Conservation (phyloP, 148 eudicot species). For the Rhododendron mucronatum region DNA sequence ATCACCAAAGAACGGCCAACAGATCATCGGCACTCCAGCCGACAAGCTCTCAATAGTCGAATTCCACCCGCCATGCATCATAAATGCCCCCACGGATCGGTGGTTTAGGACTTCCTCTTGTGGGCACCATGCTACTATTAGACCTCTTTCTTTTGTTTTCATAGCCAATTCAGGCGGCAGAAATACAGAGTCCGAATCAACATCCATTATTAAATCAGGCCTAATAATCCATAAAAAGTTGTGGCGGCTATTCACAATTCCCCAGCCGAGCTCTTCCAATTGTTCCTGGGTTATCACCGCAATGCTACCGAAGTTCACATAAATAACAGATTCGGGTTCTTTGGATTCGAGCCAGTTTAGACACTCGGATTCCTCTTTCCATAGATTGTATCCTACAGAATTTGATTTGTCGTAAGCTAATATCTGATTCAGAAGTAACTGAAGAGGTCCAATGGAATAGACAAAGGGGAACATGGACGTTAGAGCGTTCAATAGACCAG, state of each 20-base stretch:
- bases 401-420: neutral
- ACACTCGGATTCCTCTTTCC: constrained; percentile 17
- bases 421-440: neutral
- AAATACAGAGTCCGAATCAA: neutral
- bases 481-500: neutral
- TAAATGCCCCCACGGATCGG: neutral
- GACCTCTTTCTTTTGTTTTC: constrained; percentile 9
- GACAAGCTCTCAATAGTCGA: neutral
- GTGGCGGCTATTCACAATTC: constrained; percentile 11
- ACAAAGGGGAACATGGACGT: constrained; percentile 7
- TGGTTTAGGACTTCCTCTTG: neutral
- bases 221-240: constrained; percentile 16
- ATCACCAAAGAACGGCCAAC: constrained; percentile 12
- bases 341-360: constrained; percentile 3
- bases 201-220: constrained; percentile 1
- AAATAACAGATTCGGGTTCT: constrained; percentile 2
- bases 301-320: constrained; percentile 8
- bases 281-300: neutral
- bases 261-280: constrained; percentile 15
- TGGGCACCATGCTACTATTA: constrained; percentile 11
- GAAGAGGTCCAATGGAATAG: neutral
- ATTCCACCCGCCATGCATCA: neutral
- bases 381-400: constrained; percentile 14
- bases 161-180: constrained; percentile 3
- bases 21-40: constrained; percentile 9